Base-by-base conservation (phyloP, 495 filamentous ascomycete species). In the Penicillium riverlandense region DNA sequence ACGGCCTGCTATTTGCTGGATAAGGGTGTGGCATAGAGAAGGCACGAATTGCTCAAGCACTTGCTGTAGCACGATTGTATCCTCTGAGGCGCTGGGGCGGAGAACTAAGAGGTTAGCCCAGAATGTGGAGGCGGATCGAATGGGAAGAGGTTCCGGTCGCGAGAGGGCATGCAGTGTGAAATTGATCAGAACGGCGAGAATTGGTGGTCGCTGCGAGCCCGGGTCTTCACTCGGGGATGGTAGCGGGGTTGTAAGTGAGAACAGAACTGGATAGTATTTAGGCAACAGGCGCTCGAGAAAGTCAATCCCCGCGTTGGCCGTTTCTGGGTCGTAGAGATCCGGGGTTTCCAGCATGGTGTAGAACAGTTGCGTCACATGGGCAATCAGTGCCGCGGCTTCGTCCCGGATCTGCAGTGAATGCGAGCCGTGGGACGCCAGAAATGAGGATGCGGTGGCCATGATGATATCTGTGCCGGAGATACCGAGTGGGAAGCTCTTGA, bases 71-170 rank as follows among this genome's bases (percentile, higher is more conserved):
- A 70, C 57, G 5, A 50, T 38, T 30, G 73, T 71, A 1, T 79
- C 62, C 12, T 63, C 52, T 1, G 69, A 52, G 29, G 64, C 54
- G 27, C 60, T 67, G 4, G 75, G 46, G 27, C 55, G 60, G 35
- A 76, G 55, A 33, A 67, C 70, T 9, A 67, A 37, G 11, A 71
- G 53, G 48, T 76, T 57, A 52, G 86, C 80, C 90, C 90, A 96
- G 52, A 96, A 91, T 22, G 81, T 74, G 27, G 82, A 79, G 0
- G 90, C 84, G 5, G 87, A 80, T 32, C 76, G 78, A 59, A 96
- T 91, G 1, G 89, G 86, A 29, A 96, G 71, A 0, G 85, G 78
- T 31, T 96, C 90, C 3, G 74, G 77, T 8, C 82, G 82, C 32
- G 76, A 69, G 13, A 98, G 64, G 31, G 86, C 78, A 47, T 82